Percentiles rank a stretch among this genome's conserved stretches.
These are phyloP conservation scores for Leccinum variicolor DNA, from an alignment of 768 basidiomycete genomes.

Conservation along the genomic window DNA sequence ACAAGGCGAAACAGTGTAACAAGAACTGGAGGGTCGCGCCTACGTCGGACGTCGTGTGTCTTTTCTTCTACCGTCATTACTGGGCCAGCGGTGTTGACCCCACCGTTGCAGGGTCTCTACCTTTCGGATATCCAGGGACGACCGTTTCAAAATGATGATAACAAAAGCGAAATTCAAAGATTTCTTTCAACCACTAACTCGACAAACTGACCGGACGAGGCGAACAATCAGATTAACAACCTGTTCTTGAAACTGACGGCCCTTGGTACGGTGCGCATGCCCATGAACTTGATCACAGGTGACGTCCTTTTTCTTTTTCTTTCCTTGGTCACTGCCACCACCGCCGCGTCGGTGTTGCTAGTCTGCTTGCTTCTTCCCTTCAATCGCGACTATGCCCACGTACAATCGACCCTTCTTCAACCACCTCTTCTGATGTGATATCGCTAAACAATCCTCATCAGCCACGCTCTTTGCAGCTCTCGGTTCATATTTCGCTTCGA, in stretches of 20 bases:
- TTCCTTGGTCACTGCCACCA: no score
- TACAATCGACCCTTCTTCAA: not conserved
- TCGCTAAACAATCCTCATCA: constrained; percentile 14
- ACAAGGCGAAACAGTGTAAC: constrained; percentile 98
- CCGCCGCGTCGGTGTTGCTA: no score
- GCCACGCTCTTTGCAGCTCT: constrained; percentile 3
- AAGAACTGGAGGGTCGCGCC: constrained; percentile 99
- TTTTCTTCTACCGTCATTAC: not conserved
- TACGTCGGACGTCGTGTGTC: constrained; percentile 87
- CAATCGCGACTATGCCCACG: constrained; percentile 6
- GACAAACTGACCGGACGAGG: no score
- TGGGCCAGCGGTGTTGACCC: constrained; percentile 1
- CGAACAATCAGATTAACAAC: no score
- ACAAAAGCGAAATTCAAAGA: no score
- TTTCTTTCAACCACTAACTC: no score
- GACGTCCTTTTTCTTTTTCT: no score
- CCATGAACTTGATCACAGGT: no score
- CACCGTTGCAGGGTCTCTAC: constrained; percentile 69
- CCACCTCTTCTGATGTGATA: constrained; percentile 3
- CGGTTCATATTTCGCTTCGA: constrained; percentile 11
- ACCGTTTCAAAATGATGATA: not conserved
- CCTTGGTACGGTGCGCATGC: no score
- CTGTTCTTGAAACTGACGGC: no score
- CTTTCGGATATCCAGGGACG: constrained; percentile 87
- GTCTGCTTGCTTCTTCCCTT: constrained; percentile 21